These are phyloP conservation scores for Effrenium voratum DNA, from an alignment of 73 alveolate genomes.

Conservation along the genomic window DNA sequence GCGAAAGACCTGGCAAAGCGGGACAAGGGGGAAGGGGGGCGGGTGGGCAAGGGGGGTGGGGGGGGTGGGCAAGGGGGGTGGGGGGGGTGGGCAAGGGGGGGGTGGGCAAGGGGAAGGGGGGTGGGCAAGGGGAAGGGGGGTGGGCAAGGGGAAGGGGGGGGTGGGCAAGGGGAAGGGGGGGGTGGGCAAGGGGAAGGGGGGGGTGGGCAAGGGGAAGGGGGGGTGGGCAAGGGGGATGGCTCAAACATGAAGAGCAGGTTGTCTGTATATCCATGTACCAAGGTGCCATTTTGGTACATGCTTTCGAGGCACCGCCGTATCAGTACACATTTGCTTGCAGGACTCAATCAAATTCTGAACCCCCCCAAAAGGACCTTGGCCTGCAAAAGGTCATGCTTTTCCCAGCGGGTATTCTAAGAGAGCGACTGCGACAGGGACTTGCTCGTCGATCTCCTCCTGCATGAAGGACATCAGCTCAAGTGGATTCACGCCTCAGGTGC, in stretches of 20 bases:
- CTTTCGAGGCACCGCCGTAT: no score
- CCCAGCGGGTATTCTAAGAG: no score
- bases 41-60: no score
- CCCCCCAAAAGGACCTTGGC: no score
- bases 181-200: background rate
- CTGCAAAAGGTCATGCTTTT: background rate
- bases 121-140: background rate
- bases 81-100: background rate
- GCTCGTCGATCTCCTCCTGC: conserved; percentile 83
- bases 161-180: background rate
- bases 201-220: background rate
- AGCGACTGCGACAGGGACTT: conserved; percentile 83
- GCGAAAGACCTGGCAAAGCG: conserved; percentile 39
- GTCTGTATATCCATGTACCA: no score
- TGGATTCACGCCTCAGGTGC: conserved; percentile 52
- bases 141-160: background rate
- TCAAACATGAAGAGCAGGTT: no score
- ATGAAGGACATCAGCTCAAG: conserved; percentile 49
- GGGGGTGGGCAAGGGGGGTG: no score
- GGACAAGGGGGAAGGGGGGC: background rate
- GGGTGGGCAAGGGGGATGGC: no score
- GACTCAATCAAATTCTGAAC: no score
- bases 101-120: background rate
- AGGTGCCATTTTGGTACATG: no score
- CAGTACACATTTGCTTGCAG: no score